A percentile compares a stretch with the other conserved stretches of the same genome.
phyloP scores from a whole-genome alignment of 306 rosid genomes.

The Begonia masoniana region DNA sequence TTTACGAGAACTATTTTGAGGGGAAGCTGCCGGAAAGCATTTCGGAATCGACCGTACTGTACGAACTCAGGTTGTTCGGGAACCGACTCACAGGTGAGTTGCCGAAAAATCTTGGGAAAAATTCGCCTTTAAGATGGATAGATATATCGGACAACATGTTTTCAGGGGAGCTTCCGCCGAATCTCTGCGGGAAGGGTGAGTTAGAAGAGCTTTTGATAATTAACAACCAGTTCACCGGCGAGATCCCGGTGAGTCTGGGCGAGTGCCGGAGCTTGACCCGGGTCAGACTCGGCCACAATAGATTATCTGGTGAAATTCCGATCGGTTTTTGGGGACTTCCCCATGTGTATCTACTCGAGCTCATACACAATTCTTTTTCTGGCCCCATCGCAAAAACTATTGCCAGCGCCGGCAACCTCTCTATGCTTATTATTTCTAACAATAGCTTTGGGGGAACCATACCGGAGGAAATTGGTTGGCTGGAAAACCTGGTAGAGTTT shows the following conservation, averaged over 20 bases:
- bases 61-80: conserved; percentile 46
- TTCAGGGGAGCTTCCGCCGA: conserved; percentile 47
- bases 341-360: conserved; percentile 47
- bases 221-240: conserved; percentile 43
- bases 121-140: conserved; percentile 46
- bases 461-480: conserved; percentile 63
- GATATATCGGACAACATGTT: conserved; percentile 58
- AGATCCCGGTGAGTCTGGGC: conserved; percentile 46
- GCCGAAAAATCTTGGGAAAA: conserved; percentile 48
- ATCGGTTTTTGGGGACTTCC: conserved; percentile 74
- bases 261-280: conserved; percentile 48
- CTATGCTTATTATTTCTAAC: conserved; percentile 34
- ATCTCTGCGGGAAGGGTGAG: conserved; percentile 32
- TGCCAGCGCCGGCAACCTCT: conserved; percentile 44
- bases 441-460: conserved; percentile 57
- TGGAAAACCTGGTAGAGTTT: conserved; percentile 44
- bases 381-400: conserved; percentile 53
- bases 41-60: conserved; percentile 40
- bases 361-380: conserved; percentile 35
- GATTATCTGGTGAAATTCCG: conserved; percentile 58
- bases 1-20: conserved; percentile 52
- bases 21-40: conserved; percentile 58
- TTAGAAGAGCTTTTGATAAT: conserved; percentile 59
- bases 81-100: conserved; percentile 48
- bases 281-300: conserved; percentile 45